Percentiles rank a stretch among this genome's conserved stretches.
Evolutionary conservation across 345 rosid genomes (phyloP).

Genomic region (Sonneratia alba): DNA sequence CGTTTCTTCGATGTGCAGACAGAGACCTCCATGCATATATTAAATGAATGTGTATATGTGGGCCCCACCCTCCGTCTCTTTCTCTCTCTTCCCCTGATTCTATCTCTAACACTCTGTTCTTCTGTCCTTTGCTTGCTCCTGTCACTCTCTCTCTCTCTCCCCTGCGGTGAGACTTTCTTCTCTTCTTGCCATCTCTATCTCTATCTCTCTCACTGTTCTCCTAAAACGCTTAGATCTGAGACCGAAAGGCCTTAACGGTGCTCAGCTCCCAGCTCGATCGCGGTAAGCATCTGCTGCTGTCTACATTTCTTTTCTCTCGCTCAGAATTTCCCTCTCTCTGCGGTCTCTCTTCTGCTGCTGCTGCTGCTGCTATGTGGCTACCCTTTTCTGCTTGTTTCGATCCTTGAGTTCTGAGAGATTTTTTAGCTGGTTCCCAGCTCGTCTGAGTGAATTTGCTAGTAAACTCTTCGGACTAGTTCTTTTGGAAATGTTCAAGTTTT

Average conservation of each 20-base stretch:
- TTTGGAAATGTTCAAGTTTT: not conserved
- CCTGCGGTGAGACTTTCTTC: not conserved
- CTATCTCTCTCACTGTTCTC: conserved; percentile 4
- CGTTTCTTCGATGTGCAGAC: not conserved
- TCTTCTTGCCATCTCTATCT: not conserved
- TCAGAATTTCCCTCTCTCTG: not conserved
- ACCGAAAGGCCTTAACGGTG: conserved; percentile 9
- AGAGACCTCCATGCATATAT: too few relatives aligned
- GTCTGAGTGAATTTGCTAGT: conserved; percentile 15
- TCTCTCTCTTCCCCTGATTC: not conserved
- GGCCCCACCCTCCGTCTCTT: conserved; percentile 16
- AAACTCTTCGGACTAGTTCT: conserved; percentile 5
- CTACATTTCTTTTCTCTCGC: not conserved
- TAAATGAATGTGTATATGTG: too few relatives aligned
- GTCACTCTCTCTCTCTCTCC: too few relatives aligned
- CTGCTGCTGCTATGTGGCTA: not conserved
- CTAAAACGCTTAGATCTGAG: conserved; percentile 31
- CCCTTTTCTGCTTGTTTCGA: not conserved
- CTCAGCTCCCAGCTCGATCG: conserved; percentile 10
- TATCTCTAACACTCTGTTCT: too few relatives aligned
- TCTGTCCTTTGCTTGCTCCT: too few relatives aligned
- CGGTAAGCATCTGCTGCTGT: conserved; percentile 2
- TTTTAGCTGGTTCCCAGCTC: not conserved
- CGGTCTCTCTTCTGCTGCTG: conserved; percentile 10
- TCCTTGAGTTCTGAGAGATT: conserved; percentile 21